Conservation (phyloP, 371 early-diverging fungal species). For the Ordospora colligata region DNA sequence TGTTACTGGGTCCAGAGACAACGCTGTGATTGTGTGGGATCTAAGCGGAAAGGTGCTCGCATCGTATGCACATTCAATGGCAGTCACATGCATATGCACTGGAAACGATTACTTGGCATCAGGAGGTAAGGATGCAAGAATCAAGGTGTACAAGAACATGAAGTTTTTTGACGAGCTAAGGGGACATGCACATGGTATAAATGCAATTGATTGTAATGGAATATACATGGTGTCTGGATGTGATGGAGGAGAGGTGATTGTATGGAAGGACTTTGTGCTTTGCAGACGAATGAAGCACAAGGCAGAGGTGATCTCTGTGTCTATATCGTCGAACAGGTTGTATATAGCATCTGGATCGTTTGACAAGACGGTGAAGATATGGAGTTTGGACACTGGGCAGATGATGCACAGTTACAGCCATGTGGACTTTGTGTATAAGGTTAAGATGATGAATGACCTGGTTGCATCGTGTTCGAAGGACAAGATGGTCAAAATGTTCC, state of each 20-base stretch:
- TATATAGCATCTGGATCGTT: constrained; percentile 85
- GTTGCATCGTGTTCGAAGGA: constrained; percentile 78
- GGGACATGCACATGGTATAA: constrained; percentile 76
- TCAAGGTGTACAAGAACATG: constrained; percentile 63
- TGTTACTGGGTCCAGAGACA: constrained; percentile 80
- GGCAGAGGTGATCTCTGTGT: constrained; percentile 84
- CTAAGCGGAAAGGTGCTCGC: constrained; percentile 65
- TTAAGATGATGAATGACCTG: constrained; percentile 67
- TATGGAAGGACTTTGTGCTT: constrained; percentile 67
- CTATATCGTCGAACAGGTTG: constrained; percentile 77
- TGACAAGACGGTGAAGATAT: constrained; percentile 85
- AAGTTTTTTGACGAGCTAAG: constrained; percentile 64
- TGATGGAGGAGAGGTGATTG: constrained; percentile 63
- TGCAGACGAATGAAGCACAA: constrained; percentile 81
- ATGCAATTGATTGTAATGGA: constrained; percentile 69
- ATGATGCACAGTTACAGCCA: constrained; percentile 75
- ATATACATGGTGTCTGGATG: constrained; percentile 61
- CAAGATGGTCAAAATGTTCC: constrained; percentile 83
- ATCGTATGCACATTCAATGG: constrained; percentile 67
- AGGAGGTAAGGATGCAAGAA: constrained; percentile 69
- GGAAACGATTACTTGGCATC: constrained; percentile 68
- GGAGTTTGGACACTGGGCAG: constrained; percentile 73
- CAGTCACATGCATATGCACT: constrained; percentile 69
- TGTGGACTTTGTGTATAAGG: constrained; percentile 74
- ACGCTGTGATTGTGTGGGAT: constrained; percentile 80